Conservation (phyloP, 352 stramenopile species). For the Pythium brassicae region DNA sequence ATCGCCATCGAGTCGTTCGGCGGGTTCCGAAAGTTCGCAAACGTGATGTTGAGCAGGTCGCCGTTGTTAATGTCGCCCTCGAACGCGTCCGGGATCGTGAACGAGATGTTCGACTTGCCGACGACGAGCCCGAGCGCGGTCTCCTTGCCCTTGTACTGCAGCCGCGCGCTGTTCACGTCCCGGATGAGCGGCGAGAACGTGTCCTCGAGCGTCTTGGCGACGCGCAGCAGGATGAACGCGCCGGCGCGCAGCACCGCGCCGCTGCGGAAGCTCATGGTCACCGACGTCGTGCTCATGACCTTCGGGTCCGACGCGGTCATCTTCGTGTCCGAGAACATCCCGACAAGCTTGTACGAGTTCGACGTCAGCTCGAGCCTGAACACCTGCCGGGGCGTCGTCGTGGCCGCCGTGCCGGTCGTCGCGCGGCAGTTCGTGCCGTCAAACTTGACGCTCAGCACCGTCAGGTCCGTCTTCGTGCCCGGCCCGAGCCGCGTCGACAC, state of each 20-base stretch:
- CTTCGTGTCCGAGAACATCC: conserved; percentile 41
- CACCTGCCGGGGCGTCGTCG: conserved; percentile 28
- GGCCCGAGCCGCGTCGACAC: conserved; percentile 55
- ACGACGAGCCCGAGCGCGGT: conserved; percentile 45
- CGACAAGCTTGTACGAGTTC: conserved; percentile 48
- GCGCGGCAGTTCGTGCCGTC: conserved; percentile 47
- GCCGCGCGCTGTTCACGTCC: conserved; percentile 36
- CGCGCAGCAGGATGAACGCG: conserved; percentile 64
- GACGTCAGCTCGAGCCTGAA: conserved; percentile 58
- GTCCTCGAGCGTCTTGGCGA: conserved; percentile 47
- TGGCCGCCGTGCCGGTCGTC: conserved; percentile 10
- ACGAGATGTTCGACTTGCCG: conserved; percentile 60
- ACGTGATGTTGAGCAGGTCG: conserved; percentile 58
- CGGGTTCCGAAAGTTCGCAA: conserved; percentile 61
- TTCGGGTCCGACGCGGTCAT: conserved; percentile 42
- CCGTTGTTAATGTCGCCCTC: conserved; percentile 66
- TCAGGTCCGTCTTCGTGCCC: conserved; percentile 55
- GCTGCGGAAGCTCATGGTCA: conserved; percentile 58
- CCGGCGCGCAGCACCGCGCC: conserved; percentile 53
- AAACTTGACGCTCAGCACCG: conserved; percentile 48
- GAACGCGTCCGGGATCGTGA: conserved; percentile 64
- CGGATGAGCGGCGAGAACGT: conserved; percentile 56
- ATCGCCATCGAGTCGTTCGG: conserved; percentile 54
- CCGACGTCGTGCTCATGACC: conserved; percentile 45
- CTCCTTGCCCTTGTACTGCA: conserved; percentile 26